These are phyloP conservation scores for Eutypella sp. DNA, from an alignment of 2,329 filamentous ascomycete genomes.

Conservation along the genomic window DNA sequence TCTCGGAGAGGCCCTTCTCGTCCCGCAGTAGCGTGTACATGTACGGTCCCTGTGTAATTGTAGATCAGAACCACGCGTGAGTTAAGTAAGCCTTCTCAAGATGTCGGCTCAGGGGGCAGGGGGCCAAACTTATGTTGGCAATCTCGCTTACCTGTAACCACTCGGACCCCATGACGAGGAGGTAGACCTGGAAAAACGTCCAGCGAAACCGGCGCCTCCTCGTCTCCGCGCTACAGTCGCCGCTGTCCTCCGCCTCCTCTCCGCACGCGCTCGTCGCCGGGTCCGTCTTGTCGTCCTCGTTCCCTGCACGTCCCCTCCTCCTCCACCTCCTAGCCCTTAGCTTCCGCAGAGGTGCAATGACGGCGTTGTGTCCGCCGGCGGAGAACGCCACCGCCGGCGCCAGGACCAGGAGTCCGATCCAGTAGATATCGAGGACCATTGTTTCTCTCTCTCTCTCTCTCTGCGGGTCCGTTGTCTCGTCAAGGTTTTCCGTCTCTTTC, in stretches of 20 bases:
- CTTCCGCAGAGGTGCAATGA: constrained; percentile 10
- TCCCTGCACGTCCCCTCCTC: not conserved
- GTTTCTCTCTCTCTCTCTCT: not conserved
- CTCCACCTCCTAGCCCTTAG: too few species aligned
- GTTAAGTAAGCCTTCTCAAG: too few species aligned
- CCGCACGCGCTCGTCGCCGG: constrained; percentile 1
- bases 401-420: constrained; percentile 18
- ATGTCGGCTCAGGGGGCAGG: too few species aligned
- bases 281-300: constrained; percentile 1
- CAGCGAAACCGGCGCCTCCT: too few species aligned
- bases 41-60: constrained; percentile 19
- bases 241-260: constrained; percentile 12
- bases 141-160: constrained; percentile 40
- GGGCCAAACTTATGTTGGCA: not conserved
- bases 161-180: constrained; percentile 45
- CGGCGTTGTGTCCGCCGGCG: constrained; percentile 12
- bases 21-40: constrained; percentile 26
- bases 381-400: constrained; percentile 13
- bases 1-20: constrained; percentile 23
- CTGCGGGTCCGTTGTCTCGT: constrained; percentile 1
- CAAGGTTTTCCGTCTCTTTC: too few species aligned
- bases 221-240: too few species aligned
- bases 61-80: not conserved
- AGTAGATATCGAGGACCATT: constrained; percentile 21
- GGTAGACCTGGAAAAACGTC: constrained; percentile 34